Base-by-base conservation (phyloP, 2,329 filamentous ascomycete species). In the Phialophora chinensis region DNA sequence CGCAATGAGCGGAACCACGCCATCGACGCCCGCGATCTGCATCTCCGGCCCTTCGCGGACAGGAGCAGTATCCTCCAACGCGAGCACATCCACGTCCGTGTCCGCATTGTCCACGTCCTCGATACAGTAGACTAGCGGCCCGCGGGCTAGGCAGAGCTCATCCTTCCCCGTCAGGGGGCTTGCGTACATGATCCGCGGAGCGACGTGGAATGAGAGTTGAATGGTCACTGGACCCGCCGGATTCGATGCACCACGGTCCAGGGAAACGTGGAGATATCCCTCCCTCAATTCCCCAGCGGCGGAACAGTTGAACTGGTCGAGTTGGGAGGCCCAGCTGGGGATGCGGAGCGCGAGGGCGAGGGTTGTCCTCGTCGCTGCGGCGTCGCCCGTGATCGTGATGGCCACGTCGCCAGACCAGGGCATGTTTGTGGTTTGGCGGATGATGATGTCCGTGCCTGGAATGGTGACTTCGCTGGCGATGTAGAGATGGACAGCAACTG, bases 91-190 rank as follows among this genome's bases (percentile, higher is more conserved):
- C 7, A 59, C 20, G 23, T 59, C 35, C 7, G 23, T 27, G 10
- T 25, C 33, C 17, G 56, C 29, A n/a, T 58, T 63, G 23, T 63
- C 61, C 17, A 57, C 55, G 42, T 63, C 61, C 53, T 63, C 61
- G 17, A 58, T 29, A 31, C 61, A 63, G 33, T 47, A 63, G 6
- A 1, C 83, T 83, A 60, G 31, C 14, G 58, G 58, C n/a, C 58
- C 58, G 12, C 29, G 29, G 33, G 44, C 31, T 38, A 60, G 12
- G 44, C 58, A 60, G 23, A 60, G 25, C 29, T 60, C 58, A 29
- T 60, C 58, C 44, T 60, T 60, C 35, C 49, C 47, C 44, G 58
- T 60, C 25, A 31, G 42, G 7, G 58, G 58, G 27, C 53, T 49
- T n/a, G 58, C 47, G 12, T 60, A 60, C n/a, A 60, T 35, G 5